Evolutionary conservation across 495 filamentous ascomycete species (phyloP), one percentile per base, ranked within the genome.

Genomic region (Xylaria palmicola): DNA sequence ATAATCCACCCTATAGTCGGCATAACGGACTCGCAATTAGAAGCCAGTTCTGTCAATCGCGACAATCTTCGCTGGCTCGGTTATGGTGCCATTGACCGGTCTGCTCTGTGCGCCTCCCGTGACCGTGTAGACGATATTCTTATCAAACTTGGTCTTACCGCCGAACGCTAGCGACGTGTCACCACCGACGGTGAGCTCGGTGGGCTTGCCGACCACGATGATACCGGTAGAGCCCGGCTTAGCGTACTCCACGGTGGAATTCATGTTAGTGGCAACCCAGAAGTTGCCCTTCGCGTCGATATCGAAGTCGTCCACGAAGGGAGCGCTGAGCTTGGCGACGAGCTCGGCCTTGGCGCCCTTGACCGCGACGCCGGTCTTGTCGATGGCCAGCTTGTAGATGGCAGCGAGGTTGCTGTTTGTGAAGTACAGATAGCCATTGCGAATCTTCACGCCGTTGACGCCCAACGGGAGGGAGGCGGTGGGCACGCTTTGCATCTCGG

Each of bases 381-480:
- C 58, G 44, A 77, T 72, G 20, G 55, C 60, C 19, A 76, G 55
- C 13, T 71, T 65, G 47, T 66, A 71, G 37, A 79, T 68, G 6
- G 65, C 41, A 8, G 32, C 43, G 20, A 62, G 49, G 13, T 64
- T 63, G 0, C 59, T 66, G 52, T 77, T 80, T 27, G 66, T 71
- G 61, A 70, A 80, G 62, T 79, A 79, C 9, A 77, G 52, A 37
- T 74, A 66, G 0, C 64, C 66, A 12, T 66, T 44, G 19, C 59
- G 62, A 20, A 73, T 43, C 43, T 66, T 69, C 26, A 77, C 24
- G 7, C 74, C 75, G 26, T 77, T 75, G 20, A 77, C 57, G 1
- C 70, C 75, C 6, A 78, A 54, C 5, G 52, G 41, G 2, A 72
- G 2, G 1, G 44, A 47, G 1, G 55, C 47, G 7, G 24, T 48